Conservation (phyloP, 139 green algal species). For the Volvox africanus region DNA sequence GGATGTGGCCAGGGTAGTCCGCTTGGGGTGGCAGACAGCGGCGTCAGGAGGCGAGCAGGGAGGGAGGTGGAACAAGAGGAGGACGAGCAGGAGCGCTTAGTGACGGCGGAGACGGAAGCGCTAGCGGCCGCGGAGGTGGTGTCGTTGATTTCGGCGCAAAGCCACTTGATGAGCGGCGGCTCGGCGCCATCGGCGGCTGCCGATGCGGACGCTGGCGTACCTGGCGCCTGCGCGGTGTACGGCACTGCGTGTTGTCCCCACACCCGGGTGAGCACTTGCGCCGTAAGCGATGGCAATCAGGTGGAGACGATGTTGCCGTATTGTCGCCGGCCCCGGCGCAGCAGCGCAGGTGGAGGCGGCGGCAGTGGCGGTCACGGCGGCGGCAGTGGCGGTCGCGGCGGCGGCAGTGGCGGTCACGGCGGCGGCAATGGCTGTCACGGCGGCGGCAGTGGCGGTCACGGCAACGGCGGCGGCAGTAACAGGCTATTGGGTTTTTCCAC, state of each 20-base stretch:
- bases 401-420: background rate
- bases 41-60: background rate
- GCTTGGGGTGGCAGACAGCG: background rate
- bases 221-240: background rate
- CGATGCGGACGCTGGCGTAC: background rate
- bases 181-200: background rate
- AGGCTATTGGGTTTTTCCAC: background rate
- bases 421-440: background rate
- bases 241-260: background rate
- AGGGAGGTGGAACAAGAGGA: background rate
- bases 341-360: background rate
- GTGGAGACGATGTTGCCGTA: background rate
- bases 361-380: background rate
- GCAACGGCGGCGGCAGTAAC: background rate
- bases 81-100: background rate
- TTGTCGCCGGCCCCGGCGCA: background rate
- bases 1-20: background rate
- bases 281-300: background rate
- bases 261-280: background rate
- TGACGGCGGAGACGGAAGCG: background rate
- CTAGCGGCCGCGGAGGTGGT: constrained; percentile 17
- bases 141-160: background rate
- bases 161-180: constrained; percentile 3
- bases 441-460: background rate
- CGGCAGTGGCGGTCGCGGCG: background rate